A percentile compares a stretch with the other conserved stretches of the same genome.
Evolutionary conservation across 305 asterid species (phyloP).

Genomic region (Solanum aculeatissimum): DNA sequence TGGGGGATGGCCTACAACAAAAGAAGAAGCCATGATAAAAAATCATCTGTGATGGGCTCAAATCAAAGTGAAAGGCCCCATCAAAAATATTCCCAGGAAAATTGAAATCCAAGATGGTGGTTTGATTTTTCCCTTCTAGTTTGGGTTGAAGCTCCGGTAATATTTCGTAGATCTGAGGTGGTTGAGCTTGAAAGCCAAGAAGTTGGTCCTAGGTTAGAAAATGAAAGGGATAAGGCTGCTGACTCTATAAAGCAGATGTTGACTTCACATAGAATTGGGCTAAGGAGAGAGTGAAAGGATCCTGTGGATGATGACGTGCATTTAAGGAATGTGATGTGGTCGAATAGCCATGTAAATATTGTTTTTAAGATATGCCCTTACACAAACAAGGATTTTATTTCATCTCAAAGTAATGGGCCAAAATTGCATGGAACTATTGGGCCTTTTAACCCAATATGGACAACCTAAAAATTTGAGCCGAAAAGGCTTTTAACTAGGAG

Average conservation of each 20-base stretch:
- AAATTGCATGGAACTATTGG: background rate
- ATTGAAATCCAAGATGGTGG: background rate
- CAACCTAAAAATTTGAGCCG: background rate
- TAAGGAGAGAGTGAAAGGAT: background rate
- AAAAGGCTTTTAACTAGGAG: background rate
- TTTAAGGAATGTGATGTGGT: background rate
- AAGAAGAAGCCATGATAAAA: background rate
- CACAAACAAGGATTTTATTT: background rate
- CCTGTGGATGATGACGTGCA: background rate
- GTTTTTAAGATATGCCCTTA: background rate
- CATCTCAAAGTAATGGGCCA: background rate
- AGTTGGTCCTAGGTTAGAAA: background rate
- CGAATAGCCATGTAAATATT: background rate
- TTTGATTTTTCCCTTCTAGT: background rate
- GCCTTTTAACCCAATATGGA: background rate
- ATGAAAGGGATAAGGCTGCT: background rate
- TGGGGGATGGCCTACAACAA: background rate
- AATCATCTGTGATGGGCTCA: background rate
- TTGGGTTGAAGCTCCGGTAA: background rate
- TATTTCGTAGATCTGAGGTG: background rate
- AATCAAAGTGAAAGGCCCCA: background rate
- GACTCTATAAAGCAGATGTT: background rate
- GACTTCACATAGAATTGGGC: background rate
- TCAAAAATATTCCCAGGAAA: background rate
- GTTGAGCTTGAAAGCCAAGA: background rate